Base-by-base conservation (phyloP, 164 flowering plant species). In the Vitis vinifera region DNA sequence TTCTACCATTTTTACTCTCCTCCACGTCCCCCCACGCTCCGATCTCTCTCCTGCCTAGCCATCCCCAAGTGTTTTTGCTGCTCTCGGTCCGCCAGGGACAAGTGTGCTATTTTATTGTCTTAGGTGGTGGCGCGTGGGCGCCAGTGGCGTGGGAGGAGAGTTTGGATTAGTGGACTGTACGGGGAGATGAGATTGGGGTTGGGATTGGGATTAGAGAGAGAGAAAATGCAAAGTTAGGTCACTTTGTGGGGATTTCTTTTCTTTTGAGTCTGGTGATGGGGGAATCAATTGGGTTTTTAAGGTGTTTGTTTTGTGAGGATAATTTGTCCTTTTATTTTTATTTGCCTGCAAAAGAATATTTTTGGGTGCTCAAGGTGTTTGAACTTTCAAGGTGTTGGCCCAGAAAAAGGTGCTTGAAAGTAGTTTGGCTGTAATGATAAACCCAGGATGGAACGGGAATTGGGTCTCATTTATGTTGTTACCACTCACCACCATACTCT, bases 161-260 rank as follows among this genome's bases (percentile, higher is more conserved):
- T 1, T 23, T 23, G 27, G 27, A 23, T 23, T 23, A 23, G 47
- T 52, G 52, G 44, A 1, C 47, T 60, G 75, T 72, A 65, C 59
- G 59, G 60, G 47, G 4, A 6, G 7, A 50, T 50, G 37, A 3
- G 66, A 23, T 23, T 7, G 61, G 50, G n/a, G 60, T 51, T 16
- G 64, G 65, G 65, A 8, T 47, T 23, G 10, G 70, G 64, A 68
- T 64, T 17, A 44, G 57, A 55, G 69, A 62, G 48, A 59, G 55
- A 59, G 67, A 62, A 31, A 16, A 27, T 68, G 72, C 73, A 75
- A 70, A 66, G 78, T n/a, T 62, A 49, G 73, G 63, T 66, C 13
- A 56, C 78, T 70, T 66, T 62, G 70, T 59, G 62, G 55, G 51
- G 60, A 14, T 64, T 10, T 8, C 0, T 19, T 64, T 10, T 8